Conservation (phyloP, 495 filamentous ascomycete species). For the Aspergillus asperescens region DNA sequence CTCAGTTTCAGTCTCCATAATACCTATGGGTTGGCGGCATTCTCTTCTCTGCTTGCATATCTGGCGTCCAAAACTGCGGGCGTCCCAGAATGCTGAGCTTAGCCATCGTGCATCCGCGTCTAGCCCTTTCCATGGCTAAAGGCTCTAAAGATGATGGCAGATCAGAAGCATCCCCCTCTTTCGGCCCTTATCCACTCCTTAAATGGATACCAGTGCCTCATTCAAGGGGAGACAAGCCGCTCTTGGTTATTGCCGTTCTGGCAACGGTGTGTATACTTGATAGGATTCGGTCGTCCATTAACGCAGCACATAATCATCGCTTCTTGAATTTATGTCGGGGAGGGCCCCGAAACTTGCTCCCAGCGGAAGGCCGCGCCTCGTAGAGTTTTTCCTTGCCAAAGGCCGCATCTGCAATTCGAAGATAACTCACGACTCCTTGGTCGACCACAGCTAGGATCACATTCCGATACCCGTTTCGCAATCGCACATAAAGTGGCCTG, state of each 20-base stretch:
- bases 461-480: conserved; percentile 80
- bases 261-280: not conserved
- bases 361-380: conserved; percentile 18
- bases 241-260: not conserved
- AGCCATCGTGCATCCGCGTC: conserved; percentile 57
- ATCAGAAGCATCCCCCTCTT: conserved; percentile 34
- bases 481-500: conserved; percentile 56
- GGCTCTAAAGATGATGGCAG: conserved; percentile 79
- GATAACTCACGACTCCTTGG: conserved; percentile 80
- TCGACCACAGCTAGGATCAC: conserved; percentile 86
- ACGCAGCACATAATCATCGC: conserved; percentile 21
- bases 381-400: conserved; percentile 74
- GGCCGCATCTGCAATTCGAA: conserved; percentile 70
- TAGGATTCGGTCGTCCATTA: not conserved
- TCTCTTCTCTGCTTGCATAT: not conserved
- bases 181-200: conserved; percentile 25
- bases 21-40: not conserved
- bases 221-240: conserved; percentile 33
- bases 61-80: not conserved
- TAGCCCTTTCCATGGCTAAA: conserved; percentile 50
- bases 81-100: not conserved
- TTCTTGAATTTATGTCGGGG: conserved; percentile 31
- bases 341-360: conserved; percentile 35
- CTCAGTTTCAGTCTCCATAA: not conserved
- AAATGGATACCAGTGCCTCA: conserved; percentile 27